Conservation (phyloP, 2,329 filamentous ascomycete genomes). For the Pseudopithomyces chartarum region DNA sequence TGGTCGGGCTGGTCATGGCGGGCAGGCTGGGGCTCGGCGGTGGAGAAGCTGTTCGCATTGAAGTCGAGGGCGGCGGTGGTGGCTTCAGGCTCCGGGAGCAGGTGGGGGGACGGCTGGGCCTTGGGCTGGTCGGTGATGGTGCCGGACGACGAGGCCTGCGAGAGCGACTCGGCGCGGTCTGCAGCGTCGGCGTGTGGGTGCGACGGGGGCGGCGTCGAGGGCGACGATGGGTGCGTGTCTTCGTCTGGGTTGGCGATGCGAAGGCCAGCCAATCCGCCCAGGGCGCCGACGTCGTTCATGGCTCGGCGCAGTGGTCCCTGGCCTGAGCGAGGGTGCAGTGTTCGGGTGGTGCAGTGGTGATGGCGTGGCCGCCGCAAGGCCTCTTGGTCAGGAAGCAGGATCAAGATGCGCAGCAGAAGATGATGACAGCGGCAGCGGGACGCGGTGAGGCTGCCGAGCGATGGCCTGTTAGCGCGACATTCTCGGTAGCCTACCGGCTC, state of each 20-base stretch:
- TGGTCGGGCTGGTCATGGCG: slow-evolving; percentile 23
- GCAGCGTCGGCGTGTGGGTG: slow-evolving; percentile 5
- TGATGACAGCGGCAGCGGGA: slow-evolving; percentile 23
- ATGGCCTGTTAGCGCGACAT: slow-evolving; percentile 13
- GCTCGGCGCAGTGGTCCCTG: slow-evolving; percentile 19
- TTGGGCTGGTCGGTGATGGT: slow-evolving; percentile 46
- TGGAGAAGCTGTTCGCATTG: slow-evolving; percentile 47
- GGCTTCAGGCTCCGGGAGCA: slow-evolving; percentile 39
- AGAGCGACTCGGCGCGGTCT: slow-evolving; percentile 31
- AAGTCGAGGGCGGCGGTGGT: slow-evolving; percentile 44
- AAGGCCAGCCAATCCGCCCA: slow-evolving; percentile 88
- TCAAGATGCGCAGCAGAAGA: slow-evolving; percentile 20
- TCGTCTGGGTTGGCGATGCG: slow-evolving; percentile 97
- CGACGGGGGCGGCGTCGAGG: slow-evolving; percentile 30
- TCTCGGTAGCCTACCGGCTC: slow-evolving; percentile 5
- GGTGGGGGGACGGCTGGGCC: slow-evolving; percentile 37
- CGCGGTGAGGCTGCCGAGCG: slow-evolving; percentile 29
- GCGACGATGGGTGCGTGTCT: slow-evolving; percentile 64
- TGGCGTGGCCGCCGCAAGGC: slow-evolving; percentile 32
- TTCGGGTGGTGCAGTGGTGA: not conserved
- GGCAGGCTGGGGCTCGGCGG: slow-evolving; percentile 21
- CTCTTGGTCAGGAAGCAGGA: no score
- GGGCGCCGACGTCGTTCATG: slow-evolving; percentile 95
- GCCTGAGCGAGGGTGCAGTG: slow-evolving; percentile 17
- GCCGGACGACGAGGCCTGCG: slow-evolving; percentile 38